Percentiles rank a stretch among this genome's conserved stretches.
Evolutionary conservation across 108 stramenopile species (phyloP).

Genomic region (Nitzschia sp.): DNA sequence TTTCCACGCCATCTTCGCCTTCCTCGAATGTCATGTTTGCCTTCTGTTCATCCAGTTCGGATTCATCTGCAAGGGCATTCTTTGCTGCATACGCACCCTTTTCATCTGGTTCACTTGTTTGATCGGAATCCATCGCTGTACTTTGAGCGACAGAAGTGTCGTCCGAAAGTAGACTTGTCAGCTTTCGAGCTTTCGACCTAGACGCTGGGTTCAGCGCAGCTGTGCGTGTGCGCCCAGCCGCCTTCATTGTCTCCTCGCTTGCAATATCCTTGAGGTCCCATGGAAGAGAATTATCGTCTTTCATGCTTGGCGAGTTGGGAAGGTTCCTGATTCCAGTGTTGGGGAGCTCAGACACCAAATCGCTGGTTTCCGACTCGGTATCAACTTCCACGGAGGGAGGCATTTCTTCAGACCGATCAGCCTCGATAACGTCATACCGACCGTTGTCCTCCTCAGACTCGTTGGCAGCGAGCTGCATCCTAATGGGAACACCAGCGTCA

Average conservation of each 20-base stretch:
- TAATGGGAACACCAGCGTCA: constrained; percentile 17
- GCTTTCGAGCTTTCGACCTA: constrained; percentile 17
- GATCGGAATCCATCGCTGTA: constrained; percentile 11
- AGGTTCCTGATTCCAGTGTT: not conserved
- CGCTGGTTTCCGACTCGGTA: constrained; percentile 1
- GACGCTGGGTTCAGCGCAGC: constrained; percentile 11
- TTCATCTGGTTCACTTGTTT: not conserved
- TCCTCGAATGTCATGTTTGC: not conserved
- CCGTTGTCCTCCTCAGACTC: not conserved
- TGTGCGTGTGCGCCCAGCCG: constrained; percentile 25
- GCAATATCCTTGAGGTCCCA: constrained; percentile 36
- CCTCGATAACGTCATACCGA: constrained; percentile 3
- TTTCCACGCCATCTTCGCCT: constrained; percentile 16
- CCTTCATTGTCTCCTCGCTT: constrained; percentile 39
- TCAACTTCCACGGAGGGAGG: not conserved
- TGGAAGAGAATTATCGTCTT: constrained; percentile 14
- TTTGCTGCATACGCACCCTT: not conserved
- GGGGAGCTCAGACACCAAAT: constrained; percentile 3
- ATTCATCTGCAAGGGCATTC: not conserved
- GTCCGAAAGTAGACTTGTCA: constrained; percentile 25
- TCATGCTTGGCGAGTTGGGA: constrained; percentile 30
- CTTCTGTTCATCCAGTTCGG: not conserved
- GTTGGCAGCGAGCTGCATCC: constrained; percentile 3
- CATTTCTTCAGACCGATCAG: not conserved
- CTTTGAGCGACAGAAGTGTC: constrained; percentile 24